Base-by-base conservation (phyloP, 2,329 filamentous ascomycete species). In the Calonectria pseudoreteaudii region DNA sequence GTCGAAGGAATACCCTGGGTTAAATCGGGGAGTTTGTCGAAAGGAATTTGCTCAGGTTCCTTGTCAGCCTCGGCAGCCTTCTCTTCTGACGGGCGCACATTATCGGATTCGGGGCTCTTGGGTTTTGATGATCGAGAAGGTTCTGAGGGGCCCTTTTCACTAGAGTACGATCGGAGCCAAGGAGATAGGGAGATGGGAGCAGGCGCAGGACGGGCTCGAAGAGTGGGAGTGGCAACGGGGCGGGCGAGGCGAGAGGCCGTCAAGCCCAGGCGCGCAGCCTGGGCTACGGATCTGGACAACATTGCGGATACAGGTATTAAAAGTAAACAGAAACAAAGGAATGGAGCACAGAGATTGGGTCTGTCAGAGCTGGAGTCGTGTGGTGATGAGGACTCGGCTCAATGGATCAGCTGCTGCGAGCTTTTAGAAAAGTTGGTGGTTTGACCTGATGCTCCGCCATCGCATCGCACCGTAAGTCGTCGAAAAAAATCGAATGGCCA, bases 1-100 rank as follows among this genome's bases (percentile, higher is more conserved):
- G 96, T 98, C 2, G 96, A 98, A 0, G 96, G 96, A 75, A 98
- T 98, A 76, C 96, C 96, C 81, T 96, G 93, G n/a, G 95, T 97
- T 56, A 98, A 89, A 83, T 98, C 96, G 68, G 96, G 96, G 16
- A 98, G 91, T 68, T 94, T 93, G 80, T 93, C 90, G 67, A 91
- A 88, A 30, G 91, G 88, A 78, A 89, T 86, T 72, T 86, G 79
- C 66, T 86, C 84, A 66, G 81, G 80, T 66, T 87, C 85, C 62
- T 81, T 81, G 41, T 78, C 73, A n/a, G 78, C 53, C 41, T 83
- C 80, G 47, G 81, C 50, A 9, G 80, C 75, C n/a, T 82, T 73
- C 38, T 79, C 75, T 31, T 76, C 74, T 64, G 80, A 36, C 49
- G 78, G 75, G 68, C 73, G 66, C 64, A 77, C 68, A 47, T 75